These are phyloP conservation scores for Torulaspora pretoriensis DNA, from an alignment of 1,139 yeast genomes.

Conservation along the genomic window DNA sequence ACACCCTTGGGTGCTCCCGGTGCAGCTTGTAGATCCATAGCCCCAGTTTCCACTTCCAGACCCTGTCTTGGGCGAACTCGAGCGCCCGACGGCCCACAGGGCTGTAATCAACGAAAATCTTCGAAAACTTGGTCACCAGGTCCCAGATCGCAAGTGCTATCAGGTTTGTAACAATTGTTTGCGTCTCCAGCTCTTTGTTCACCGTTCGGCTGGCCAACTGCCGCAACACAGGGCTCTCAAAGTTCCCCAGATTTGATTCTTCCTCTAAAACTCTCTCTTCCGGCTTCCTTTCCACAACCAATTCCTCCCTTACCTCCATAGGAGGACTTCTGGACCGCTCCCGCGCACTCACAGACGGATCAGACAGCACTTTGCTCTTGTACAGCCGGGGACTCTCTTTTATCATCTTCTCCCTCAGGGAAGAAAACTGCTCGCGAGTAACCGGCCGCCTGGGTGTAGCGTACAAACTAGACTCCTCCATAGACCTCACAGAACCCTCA, in stretches of 20 bases:
- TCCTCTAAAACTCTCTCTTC: neutral
- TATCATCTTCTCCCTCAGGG: constrained; percentile 24
- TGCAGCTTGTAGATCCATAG: constrained; percentile 5
- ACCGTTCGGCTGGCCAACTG: constrained; percentile 36
- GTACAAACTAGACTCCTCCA: constrained; percentile 4
- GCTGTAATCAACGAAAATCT: constrained; percentile 25
- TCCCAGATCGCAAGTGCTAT: constrained; percentile 33
- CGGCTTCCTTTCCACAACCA: neutral
- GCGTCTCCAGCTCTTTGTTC: constrained; percentile 41
- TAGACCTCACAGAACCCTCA: neutral
- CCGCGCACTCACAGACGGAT: constrained; percentile 5
- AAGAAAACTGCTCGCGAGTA: constrained; percentile 26
- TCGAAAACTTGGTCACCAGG: constrained; percentile 29
- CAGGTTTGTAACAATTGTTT: constrained; percentile 36
- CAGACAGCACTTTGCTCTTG: constrained; percentile 18
- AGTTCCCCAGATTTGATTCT: constrained; percentile 17
- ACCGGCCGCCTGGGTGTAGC: constrained; percentile 29
- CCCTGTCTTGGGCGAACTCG: constrained; percentile 1
- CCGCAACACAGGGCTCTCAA: constrained; percentile 37
- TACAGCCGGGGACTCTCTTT: constrained; percentile 28
- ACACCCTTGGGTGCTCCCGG: constrained; percentile 8
- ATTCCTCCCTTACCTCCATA: neutral
- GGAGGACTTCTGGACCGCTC: constrained; percentile 1
- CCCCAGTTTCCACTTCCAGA: constrained; percentile 9
- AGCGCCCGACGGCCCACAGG: constrained; percentile 19